These are phyloP conservation scores for Apiospora malaysiana DNA, from an alignment of 2,329 filamentous ascomycete genomes.

Conservation along the genomic window DNA sequence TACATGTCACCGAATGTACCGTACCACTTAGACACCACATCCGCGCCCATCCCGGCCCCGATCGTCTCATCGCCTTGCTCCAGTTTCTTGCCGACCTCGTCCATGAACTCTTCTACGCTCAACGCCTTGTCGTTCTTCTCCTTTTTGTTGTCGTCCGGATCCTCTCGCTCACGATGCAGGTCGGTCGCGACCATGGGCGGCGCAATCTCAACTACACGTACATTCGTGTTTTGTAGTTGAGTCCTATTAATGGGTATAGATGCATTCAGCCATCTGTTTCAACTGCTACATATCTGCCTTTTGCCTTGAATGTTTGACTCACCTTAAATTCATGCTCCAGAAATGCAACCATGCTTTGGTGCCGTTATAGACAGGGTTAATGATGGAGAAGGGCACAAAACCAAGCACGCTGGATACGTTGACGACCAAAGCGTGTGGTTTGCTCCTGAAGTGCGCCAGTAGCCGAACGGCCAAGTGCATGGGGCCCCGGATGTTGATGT, in stretches of 20 bases:
- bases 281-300: background rate
- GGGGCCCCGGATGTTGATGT: conserved; percentile 63
- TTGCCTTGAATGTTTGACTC: background rate
- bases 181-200: conserved; percentile 61
- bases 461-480: conserved; percentile 59
- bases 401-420: conserved; percentile 61
- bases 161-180: conserved; percentile 58
- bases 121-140: conserved; percentile 54
- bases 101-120: conserved; percentile 60
- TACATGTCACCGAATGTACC: conserved; percentile 41
- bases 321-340: conserved; percentile 57
- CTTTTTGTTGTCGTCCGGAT: conserved; percentile 66
- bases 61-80: conserved; percentile 56
- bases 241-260: conserved; percentile 31
- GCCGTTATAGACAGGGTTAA: conserved; percentile 65
- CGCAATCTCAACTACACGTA: conserved; percentile 60
- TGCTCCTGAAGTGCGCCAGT: conserved; percentile 54
- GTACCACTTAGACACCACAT: conserved; percentile 52
- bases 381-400: conserved; percentile 56
- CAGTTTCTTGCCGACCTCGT: conserved; percentile 50
- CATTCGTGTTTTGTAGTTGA: conserved; percentile 50
- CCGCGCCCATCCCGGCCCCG: conserved; percentile 48
- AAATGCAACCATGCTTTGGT: conserved; percentile 65
- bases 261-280: background rate
- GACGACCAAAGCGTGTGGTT: conserved; percentile 51